Conservation (phyloP, 1,284 basidiomycete species). For the Erythrobasidium hasegawianum region DNA sequence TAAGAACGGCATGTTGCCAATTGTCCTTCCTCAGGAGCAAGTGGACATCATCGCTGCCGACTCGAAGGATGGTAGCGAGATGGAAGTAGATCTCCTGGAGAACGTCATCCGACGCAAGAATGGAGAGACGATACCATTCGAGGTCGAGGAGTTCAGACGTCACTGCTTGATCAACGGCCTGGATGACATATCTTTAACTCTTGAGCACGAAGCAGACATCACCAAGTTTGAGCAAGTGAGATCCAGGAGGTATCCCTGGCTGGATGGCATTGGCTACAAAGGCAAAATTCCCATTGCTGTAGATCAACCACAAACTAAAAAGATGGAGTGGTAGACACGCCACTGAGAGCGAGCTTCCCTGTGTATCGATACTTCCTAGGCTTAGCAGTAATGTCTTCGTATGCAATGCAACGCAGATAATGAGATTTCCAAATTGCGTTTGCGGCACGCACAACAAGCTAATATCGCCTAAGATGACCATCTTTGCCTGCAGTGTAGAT, state of each 20-base stretch:
- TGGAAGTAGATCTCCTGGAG: slow-evolving; percentile 87
- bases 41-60: slow-evolving; percentile 74
- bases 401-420: not conserved
- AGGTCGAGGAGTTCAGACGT: slow-evolving; percentile 78
- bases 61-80: slow-evolving; percentile 70
- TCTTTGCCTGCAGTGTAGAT: slow-evolving; percentile 36
- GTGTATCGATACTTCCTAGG: not conserved
- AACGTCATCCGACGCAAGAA: slow-evolving; percentile 73
- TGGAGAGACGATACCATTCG: slow-evolving; percentile 71
- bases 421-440: not conserved
- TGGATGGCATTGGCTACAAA: slow-evolving; percentile 61
- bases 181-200: slow-evolving; percentile 81
- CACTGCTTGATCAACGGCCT: slow-evolving; percentile 89
- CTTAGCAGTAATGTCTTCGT: not conserved
- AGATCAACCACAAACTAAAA: slow-evolving; percentile 18
- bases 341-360: not conserved
- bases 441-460: not conserved
- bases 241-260: slow-evolving; percentile 79
- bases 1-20: slow-evolving; percentile 78
- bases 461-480: slow-evolving; percentile 37
- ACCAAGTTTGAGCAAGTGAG: slow-evolving; percentile 70
- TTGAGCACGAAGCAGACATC: slow-evolving; percentile 69
- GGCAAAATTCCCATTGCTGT: slow-evolving; percentile 34
- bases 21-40: slow-evolving; percentile 70
- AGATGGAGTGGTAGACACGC: slow-evolving; percentile 33